These are phyloP conservation scores for Carpinus fangiana DNA, from an alignment of 306 rosid genomes.

Conservation along the genomic window DNA sequence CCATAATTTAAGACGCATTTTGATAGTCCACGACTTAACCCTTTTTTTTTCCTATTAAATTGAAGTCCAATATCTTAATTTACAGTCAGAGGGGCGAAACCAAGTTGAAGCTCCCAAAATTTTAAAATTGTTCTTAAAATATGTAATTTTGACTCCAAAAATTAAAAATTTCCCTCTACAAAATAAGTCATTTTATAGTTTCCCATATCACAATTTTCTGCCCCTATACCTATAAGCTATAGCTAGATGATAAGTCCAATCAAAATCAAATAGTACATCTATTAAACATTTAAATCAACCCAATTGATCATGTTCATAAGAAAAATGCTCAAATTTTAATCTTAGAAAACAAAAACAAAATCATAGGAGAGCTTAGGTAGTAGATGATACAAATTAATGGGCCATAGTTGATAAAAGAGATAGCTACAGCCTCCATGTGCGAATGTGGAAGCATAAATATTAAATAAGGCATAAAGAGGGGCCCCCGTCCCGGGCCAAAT, in stretches of 20 bases:
- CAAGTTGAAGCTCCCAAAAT: too few relatives aligned
- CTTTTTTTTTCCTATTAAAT: background rate
- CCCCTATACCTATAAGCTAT: too few relatives aligned
- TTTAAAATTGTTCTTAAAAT: background rate
- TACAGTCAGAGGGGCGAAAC: background rate
- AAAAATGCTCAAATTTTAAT: background rate
- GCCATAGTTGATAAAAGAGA: slow-evolving; percentile 1
- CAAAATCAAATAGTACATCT: too few relatives aligned
- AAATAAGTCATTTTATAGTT: too few relatives aligned
- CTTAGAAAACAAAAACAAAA: background rate
- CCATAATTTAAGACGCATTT: background rate
- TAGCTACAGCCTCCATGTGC: slow-evolving; percentile 17
- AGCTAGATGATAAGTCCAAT: too few relatives aligned
- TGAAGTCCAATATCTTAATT: too few relatives aligned
- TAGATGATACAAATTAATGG: background rate
- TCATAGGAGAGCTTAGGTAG: background rate
- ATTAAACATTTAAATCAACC: background rate
- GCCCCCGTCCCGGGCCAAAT: background rate
- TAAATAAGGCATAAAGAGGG: background rate
- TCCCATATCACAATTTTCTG: too few relatives aligned
- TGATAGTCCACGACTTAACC: background rate
- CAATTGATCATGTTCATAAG: background rate
- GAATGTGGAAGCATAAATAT: background rate
- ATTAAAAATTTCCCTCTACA: too few relatives aligned
- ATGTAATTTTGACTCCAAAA: too few relatives aligned